Percentiles rank a stretch among this genome's conserved stretches.
Conservation (phyloP, 1,139 yeast species). For the Pichia sp. region DNA sequence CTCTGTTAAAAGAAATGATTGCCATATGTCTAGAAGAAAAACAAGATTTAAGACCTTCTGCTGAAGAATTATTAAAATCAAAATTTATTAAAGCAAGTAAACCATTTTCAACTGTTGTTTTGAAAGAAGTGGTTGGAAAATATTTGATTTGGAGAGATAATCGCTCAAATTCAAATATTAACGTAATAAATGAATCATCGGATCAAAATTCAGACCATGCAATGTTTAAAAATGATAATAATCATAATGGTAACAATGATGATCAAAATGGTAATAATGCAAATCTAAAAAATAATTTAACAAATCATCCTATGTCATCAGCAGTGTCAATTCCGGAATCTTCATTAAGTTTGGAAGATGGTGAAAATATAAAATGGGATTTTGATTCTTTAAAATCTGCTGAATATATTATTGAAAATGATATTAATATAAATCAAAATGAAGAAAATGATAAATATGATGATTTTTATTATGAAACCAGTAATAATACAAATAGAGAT, state of each 20-base stretch:
- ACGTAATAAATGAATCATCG: background rate
- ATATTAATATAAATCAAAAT: conserved; percentile 33
- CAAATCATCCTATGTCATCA: conserved; percentile 2
- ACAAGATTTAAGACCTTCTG: conserved; percentile 80
- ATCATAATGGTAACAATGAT: background rate
- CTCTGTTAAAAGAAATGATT: conserved; percentile 74
- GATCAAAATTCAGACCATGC: conserved; percentile 12
- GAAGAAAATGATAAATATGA: conserved; percentile 12
- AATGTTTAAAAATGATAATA: conserved; percentile 22
- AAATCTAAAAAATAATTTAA: background rate
- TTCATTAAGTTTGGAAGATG: conserved; percentile 10
- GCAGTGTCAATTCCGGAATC: conserved; percentile 7
- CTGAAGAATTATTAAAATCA: conserved; percentile 75
- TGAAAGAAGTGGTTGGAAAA: conserved; percentile 75
- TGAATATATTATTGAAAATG: conserved; percentile 64
- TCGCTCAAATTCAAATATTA: conserved; percentile 41
- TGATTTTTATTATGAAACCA: conserved; percentile 23
- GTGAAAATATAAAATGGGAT: conserved; percentile 63
- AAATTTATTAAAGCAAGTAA: conserved; percentile 63
- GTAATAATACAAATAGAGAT: conserved; percentile 27
- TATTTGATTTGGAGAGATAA: conserved; percentile 77
- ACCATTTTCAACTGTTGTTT: conserved; percentile 48
- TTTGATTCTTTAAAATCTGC: conserved; percentile 71
- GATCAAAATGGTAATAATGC: background rate
- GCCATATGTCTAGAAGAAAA: conserved; percentile 92